Conservation (phyloP, 2,329 filamentous ascomycete genomes). For the Zasmidium cellare region DNA sequence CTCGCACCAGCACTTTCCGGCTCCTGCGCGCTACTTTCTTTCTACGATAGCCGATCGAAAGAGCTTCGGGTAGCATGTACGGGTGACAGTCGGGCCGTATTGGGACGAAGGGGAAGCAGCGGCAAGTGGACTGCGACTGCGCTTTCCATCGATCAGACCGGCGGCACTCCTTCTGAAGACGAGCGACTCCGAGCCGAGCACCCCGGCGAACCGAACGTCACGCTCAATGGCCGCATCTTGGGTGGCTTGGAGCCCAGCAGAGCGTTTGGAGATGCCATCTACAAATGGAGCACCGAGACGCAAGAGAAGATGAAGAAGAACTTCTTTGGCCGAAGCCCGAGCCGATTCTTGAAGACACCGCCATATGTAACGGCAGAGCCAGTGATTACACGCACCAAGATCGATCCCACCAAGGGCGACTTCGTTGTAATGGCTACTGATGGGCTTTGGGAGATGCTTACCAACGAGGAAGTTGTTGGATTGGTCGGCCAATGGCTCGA, state of each 20-base stretch:
- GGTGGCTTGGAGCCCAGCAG: slow-evolving; percentile 89
- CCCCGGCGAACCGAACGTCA: slow-evolving; percentile 83
- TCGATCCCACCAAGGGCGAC: slow-evolving; percentile 85
- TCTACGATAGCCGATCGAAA: slow-evolving; percentile 88
- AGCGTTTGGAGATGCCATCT: slow-evolving; percentile 93
- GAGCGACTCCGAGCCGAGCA: slow-evolving; percentile 81
- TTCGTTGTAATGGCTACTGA: slow-evolving; percentile 97
- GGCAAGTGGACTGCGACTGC: slow-evolving; percentile 93
- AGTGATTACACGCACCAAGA: slow-evolving; percentile 87
- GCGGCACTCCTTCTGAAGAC: slow-evolving; percentile 80
- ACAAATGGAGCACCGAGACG: slow-evolving; percentile 91
- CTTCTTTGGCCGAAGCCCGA: slow-evolving; percentile 84
- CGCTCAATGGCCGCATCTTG: slow-evolving; percentile 84
- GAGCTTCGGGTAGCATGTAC: slow-evolving; percentile 92
- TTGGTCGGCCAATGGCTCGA: slow-evolving; percentile 97
- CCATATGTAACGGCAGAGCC: slow-evolving; percentile 98
- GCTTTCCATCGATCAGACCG: slow-evolving; percentile 91
- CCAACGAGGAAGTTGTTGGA: slow-evolving; percentile 95
- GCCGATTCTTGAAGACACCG: slow-evolving; percentile 78
- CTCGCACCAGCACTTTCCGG: slow-evolving; percentile 91
- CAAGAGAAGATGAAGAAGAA: slow-evolving; percentile 77
- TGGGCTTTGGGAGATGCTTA: slow-evolving; percentile 98
- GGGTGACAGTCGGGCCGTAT: slow-evolving; percentile 90
- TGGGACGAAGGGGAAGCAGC: slow-evolving; percentile 73
- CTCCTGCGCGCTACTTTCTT: slow-evolving; percentile 94